Evolutionary conservation across 495 filamentous ascomycete genomes (phyloP).

Genomic region (Lichenothelia convexa): DNA sequence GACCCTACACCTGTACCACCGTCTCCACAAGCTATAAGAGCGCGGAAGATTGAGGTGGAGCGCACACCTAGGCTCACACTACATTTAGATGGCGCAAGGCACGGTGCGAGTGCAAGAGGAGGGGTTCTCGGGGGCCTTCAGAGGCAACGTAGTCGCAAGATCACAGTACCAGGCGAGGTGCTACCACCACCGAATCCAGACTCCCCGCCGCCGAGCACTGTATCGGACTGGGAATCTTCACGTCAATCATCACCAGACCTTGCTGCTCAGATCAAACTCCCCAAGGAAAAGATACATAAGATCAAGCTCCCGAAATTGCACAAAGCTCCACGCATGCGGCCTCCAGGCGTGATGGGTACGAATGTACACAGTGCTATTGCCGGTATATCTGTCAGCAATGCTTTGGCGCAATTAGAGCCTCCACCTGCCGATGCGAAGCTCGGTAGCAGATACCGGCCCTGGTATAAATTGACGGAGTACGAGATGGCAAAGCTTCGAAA

Average conservation of each 20-base stretch:
- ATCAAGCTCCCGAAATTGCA: neutral
- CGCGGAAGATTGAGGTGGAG: constrained; percentile 22
- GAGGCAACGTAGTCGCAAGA: constrained; percentile 21
- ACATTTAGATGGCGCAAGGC: constrained; percentile 28
- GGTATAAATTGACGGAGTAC: constrained; percentile 76
- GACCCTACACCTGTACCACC: constrained; percentile 42
- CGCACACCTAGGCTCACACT: constrained; percentile 22
- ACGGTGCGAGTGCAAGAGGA: no score
- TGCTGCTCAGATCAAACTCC: no score
- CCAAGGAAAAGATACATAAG: no score
- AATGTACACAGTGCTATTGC: constrained; percentile 36
- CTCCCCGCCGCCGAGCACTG: constrained; percentile 19
- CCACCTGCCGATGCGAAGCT: constrained; percentile 56
- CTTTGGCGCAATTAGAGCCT: constrained; percentile 53
- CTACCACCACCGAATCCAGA: constrained; percentile 27
- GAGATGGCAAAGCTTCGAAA: constrained; percentile 85
- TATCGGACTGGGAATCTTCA: constrained; percentile 2
- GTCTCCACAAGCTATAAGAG: constrained; percentile 24
- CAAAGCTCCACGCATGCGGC: constrained; percentile 14
- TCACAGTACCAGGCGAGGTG: constrained; percentile 28
- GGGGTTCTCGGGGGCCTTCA: neutral
- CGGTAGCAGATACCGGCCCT: constrained; percentile 66
- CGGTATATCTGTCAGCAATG: constrained; percentile 64
- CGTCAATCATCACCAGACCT: neutral
- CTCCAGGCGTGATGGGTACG: constrained; percentile 31